These are phyloP conservation scores for Suhomyces maxii DNA, from an alignment of 1,139 yeast species.

Conservation along the genomic window DNA sequence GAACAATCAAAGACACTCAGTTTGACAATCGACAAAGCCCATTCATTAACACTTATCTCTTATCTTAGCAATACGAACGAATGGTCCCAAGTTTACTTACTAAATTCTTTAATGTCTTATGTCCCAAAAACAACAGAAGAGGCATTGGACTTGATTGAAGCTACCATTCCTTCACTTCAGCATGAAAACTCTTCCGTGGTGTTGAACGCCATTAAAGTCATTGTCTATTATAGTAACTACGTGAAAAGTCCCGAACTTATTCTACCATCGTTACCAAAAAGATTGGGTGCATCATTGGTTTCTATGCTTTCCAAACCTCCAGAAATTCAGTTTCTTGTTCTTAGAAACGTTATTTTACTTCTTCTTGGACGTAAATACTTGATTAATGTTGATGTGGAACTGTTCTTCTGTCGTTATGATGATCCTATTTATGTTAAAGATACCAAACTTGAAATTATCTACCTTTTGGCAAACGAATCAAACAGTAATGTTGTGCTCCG, in stretches of 20 bases:
- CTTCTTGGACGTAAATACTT: slow-evolving; percentile 67
- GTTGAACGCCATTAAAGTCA: slow-evolving; percentile 69
- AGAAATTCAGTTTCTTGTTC: slow-evolving; percentile 79
- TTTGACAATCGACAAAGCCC: slow-evolving; percentile 55
- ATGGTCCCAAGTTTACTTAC: slow-evolving; percentile 77
- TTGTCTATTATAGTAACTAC: slow-evolving; percentile 73
- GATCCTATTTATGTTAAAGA: slow-evolving; percentile 90
- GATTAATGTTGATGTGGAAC: slow-evolving; percentile 64
- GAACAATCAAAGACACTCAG: slow-evolving; percentile 53
- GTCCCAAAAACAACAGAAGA: slow-evolving; percentile 70
- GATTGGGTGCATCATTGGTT: slow-evolving; percentile 71
- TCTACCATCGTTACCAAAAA: slow-evolving; percentile 53
- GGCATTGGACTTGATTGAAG: slow-evolving; percentile 66
- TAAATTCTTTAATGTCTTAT: slow-evolving; percentile 66
- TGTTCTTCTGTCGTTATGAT: slow-evolving; percentile 78
- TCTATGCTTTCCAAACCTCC: slow-evolving; percentile 75
- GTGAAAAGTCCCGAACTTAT: slow-evolving; percentile 46
- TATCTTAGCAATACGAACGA: slow-evolving; percentile 62
- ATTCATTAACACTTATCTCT: slow-evolving; percentile 53
- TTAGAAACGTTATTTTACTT: slow-evolving; percentile 77
- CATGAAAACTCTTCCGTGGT: slow-evolving; percentile 85
- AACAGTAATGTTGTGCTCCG: slow-evolving; percentile 64
- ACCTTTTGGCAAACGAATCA: slow-evolving; percentile 66
- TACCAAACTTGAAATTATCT: slow-evolving; percentile 85
- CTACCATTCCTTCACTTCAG: slow-evolving; percentile 70